Percentiles rank a stretch among this genome's conserved stretches.
Evolutionary conservation across 192 early-diverging fungal species (phyloP).

Genomic region (Geosiphon pyriformis): DNA sequence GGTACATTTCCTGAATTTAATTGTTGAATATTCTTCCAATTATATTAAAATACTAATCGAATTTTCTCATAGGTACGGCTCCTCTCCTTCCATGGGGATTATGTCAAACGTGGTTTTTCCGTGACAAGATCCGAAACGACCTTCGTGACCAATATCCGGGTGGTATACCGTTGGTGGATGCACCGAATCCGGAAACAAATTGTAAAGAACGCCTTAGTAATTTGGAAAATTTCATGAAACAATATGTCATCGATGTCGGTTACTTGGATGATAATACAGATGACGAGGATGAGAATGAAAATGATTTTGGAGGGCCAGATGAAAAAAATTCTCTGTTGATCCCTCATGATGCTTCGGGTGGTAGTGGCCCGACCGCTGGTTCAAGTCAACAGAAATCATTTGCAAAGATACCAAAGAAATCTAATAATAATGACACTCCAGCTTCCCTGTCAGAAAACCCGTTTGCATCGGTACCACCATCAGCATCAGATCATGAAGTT

Average conservation of each 20-base stretch:
- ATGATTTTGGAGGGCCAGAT: not conserved
- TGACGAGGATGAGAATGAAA: not conserved
- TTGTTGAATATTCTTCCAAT: not conserved
- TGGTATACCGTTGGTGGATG: constrained; percentile 12
- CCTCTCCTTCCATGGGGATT: constrained; percentile 17
- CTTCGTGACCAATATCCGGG: constrained; percentile 11
- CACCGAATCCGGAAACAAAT: not conserved
- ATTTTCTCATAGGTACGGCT: constrained; percentile 1
- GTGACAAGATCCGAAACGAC: not conserved
- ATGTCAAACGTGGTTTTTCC: constrained; percentile 2
- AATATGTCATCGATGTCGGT: constrained; percentile 12
- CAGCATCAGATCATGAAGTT: not conserved
- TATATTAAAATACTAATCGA: not conserved
- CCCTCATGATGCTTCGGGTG: not conserved
- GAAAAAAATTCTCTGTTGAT: too few species aligned
- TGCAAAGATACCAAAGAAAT: not conserved
- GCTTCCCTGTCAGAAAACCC: not conserved
- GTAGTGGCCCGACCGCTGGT: not conserved
- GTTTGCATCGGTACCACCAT: not conserved
- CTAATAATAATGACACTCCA: not conserved
- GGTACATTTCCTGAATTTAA: not conserved
- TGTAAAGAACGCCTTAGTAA: not conserved
- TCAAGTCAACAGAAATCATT: not conserved
- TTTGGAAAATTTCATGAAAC: constrained; percentile 14
- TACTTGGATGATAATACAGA: not conserved